These are phyloP conservation scores for Parastagonospora nodorum DNA, from an alignment of 2,329 filamentous ascomycete species.

Conservation along the genomic window DNA sequence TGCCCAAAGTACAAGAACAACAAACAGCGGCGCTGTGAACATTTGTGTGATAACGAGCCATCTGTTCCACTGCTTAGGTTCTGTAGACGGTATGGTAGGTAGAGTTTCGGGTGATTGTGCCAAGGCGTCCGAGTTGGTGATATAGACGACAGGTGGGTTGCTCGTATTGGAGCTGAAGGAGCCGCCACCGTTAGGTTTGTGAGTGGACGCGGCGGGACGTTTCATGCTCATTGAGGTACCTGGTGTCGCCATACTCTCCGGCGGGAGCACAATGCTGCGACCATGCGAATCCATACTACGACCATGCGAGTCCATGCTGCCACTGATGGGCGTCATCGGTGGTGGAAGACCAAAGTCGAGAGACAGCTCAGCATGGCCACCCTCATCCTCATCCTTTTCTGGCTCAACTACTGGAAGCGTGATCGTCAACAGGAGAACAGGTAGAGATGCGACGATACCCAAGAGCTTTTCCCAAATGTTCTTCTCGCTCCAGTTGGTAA, in stretches of 20 bases:
- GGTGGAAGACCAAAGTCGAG: slow-evolving; percentile 39
- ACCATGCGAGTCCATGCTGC: slow-evolving; percentile 20
- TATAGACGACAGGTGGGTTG: slow-evolving; percentile 33
- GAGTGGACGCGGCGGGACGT: background rate
- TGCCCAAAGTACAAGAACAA: slow-evolving; percentile 75
- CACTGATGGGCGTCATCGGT: slow-evolving; percentile 27
- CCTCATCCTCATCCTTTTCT: slow-evolving; percentile 51
- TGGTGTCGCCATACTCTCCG: slow-evolving; percentile 18
- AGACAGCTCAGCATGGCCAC: slow-evolving; percentile 21
- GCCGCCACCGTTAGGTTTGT: background rate
- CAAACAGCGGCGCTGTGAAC: slow-evolving; percentile 84
- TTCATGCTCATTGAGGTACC: slow-evolving; percentile 13
- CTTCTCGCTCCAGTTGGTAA: slow-evolving; percentile 82
- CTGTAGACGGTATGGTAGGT: slow-evolving; percentile 19
- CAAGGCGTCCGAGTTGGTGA: slow-evolving; percentile 41
- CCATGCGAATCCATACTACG: slow-evolving; percentile 24
- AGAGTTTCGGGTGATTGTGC: slow-evolving; percentile 45
- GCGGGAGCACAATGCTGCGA: slow-evolving; percentile 25
- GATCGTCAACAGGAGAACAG: slow-evolving; percentile 85
- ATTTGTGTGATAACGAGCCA: slow-evolving; percentile 88
- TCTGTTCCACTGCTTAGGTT: slow-evolving; percentile 74
- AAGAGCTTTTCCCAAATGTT: slow-evolving; percentile 82
- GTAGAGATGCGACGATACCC: slow-evolving; percentile 82
- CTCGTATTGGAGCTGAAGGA: slow-evolving; percentile 20
- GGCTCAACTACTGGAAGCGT: slow-evolving; percentile 90